Percentiles rank a stretch among this genome's conserved stretches.
Evolutionary conservation across 2,329 filamentous ascomycete genomes (phyloP).

Genomic region (Cladobotryum protrusum): DNA sequence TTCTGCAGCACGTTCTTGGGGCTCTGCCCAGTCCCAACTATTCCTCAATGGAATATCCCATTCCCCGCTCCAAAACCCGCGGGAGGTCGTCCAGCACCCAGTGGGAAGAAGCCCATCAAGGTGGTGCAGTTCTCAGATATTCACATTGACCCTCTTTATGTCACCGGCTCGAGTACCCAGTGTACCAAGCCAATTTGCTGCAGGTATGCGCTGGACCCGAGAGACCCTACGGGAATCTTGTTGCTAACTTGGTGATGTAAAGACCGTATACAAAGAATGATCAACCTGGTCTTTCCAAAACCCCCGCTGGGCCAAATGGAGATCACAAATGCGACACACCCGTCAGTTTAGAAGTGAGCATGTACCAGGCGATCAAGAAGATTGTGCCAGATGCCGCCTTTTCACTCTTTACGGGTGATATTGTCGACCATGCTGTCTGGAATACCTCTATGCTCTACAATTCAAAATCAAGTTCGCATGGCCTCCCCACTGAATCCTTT

Average conservation of each 20-base stretch:
- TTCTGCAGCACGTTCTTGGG: constrained; percentile 50
- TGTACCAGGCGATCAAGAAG: constrained; percentile 45
- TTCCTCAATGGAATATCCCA: constrained; percentile 35
- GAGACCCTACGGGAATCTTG: no score
- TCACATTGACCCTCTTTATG: constrained; percentile 51
- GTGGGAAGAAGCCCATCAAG: constrained; percentile 41
- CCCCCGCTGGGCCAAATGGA: constrained; percentile 46
- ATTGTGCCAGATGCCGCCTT: constrained; percentile 44
- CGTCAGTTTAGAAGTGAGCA: constrained; percentile 44
- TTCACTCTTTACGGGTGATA: constrained; percentile 54
- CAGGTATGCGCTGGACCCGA: constrained; percentile 26
- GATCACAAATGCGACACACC: constrained; percentile 50
- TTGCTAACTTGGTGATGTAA: constrained; percentile 4
- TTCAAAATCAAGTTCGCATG: constrained; percentile 20
- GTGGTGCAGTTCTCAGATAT: constrained; percentile 56
- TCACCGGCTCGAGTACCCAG: constrained; percentile 45
- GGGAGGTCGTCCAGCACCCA: constrained; percentile 32
- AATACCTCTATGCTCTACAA: constrained; percentile 33
- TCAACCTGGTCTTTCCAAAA: constrained; percentile 40
- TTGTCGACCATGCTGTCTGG: constrained; percentile 49
- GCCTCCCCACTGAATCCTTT: background rate
- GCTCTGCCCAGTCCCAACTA: constrained; percentile 43
- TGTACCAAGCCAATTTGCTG: constrained; percentile 57
- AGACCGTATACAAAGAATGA: constrained; percentile 42
- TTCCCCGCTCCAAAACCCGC: constrained; percentile 38